Conservation (phyloP, 140 eudicot genomes). For the Anethum foeniculum region DNA sequence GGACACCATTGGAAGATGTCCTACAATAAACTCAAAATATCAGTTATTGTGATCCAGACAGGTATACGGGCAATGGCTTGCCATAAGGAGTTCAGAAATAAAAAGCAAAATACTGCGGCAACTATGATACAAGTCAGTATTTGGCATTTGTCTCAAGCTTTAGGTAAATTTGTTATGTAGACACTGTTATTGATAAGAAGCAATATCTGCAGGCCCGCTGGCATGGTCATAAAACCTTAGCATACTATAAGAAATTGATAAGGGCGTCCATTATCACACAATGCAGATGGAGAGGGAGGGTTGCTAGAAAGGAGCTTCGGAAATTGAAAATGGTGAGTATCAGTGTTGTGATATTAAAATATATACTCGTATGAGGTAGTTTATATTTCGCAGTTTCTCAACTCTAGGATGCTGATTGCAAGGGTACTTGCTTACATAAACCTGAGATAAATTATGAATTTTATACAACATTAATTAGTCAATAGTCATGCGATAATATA, state of each 20-base stretch:
- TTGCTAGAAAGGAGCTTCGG: constrained; percentile 74
- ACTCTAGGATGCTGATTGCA: constrained; percentile 1
- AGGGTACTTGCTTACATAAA: neutral
- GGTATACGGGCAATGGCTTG: constrained; percentile 73
- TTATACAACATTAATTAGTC: neutral
- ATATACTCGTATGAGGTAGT: neutral
- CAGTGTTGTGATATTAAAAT: constrained; percentile 17
- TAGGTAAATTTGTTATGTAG: neutral
- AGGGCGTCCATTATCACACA: constrained; percentile 63
- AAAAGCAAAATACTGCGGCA: constrained; percentile 63
- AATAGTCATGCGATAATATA: neutral
- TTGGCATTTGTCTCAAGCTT: neutral
- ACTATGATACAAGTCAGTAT: constrained; percentile 53
- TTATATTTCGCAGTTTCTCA: constrained; percentile 5
- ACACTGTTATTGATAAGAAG: neutral
- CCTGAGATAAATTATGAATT: neutral
- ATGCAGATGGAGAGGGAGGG: constrained; percentile 86
- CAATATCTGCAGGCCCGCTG: constrained; percentile 57
- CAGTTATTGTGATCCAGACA: constrained; percentile 62
- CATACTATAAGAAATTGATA: constrained; percentile 65
- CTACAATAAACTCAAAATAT: constrained; percentile 40
- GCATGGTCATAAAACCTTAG: constrained; percentile 63
- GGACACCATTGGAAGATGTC: constrained; percentile 39
- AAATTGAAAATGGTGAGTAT: constrained; percentile 72
- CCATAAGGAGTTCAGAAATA: constrained; percentile 51